Evolutionary conservation across 2,329 filamentous ascomycete species (phyloP).

Genomic region (Diplocarpon mali): DNA sequence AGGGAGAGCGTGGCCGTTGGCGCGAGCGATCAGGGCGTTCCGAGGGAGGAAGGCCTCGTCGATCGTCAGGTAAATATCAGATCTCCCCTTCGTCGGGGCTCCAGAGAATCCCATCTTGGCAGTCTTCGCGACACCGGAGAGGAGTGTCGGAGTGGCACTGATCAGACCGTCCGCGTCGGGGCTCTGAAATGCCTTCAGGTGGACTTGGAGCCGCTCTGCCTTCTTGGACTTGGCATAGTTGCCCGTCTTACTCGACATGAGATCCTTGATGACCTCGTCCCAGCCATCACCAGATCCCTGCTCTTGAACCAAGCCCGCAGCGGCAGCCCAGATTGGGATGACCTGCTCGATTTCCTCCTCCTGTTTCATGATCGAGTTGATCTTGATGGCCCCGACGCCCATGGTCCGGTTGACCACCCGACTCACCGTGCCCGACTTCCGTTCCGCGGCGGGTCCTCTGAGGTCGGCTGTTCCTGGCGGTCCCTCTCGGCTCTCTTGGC

Average conservation of each 20-base stretch:
- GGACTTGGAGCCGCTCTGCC: constrained; percentile 69
- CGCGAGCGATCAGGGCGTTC: constrained; percentile 59
- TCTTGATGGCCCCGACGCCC: constrained; percentile 65
- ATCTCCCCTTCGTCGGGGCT: constrained; percentile 75
- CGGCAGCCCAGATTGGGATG: constrained; percentile 65
- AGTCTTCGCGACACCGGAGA: constrained; percentile 71
- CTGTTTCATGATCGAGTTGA: constrained; percentile 65
- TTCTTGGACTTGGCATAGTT: constrained; percentile 62
- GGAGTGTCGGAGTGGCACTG: constrained; percentile 74
- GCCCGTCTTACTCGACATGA: constrained; percentile 64
- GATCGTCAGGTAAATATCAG: constrained; percentile 89
- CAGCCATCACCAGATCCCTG: constrained; percentile 52
- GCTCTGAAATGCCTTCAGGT: constrained; percentile 66
- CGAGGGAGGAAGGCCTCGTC: constrained; percentile 67
- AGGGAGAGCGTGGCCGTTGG: constrained; percentile 62
- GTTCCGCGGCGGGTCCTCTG: constrained; percentile 28
- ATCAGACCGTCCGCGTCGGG: constrained; percentile 72
- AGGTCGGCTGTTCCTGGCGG: constrained; percentile 50
- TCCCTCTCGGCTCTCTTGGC: constrained; percentile 15
- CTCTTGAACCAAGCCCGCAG: constrained; percentile 44
- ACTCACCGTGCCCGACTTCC: constrained; percentile 22
- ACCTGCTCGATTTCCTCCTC: constrained; percentile 64
- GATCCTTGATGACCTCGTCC: constrained; percentile 59
- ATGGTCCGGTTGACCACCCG: constrained; percentile 55
- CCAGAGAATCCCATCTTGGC: constrained; percentile 90